Base-by-base conservation (phyloP, 495 filamentous ascomycete genomes). In the Lophium mytilinum region DNA sequence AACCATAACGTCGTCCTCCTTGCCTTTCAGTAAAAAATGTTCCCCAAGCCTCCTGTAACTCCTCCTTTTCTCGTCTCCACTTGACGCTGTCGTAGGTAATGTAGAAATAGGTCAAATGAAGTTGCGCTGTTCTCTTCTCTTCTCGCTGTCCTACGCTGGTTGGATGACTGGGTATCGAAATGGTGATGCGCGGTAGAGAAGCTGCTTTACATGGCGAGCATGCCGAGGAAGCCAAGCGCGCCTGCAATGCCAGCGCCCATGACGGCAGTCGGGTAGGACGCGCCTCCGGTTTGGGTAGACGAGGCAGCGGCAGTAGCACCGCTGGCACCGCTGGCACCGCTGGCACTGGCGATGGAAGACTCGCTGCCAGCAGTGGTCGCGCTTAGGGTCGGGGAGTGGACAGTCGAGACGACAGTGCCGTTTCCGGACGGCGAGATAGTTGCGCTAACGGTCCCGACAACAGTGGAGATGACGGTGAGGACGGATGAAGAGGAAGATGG, bases 141-240 rank as follows among this genome's bases (percentile, higher is more conserved):
- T 30, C 24, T 6, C 24, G 24, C 24, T 30, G 3, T 30, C 24
- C 24, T 30, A 30, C 24, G 24, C 24, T 30, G 24, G 24, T 30
- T 30, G 24, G 24, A 30, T 30, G 24, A 30, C 24, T 30, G 24
- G 24, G 24, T 30, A 30, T 30, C 24, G 24, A 30, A 30, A 30
- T 30, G 2, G 24, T 30, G 24, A 30, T 30, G 24, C 24, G 24
- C 24, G 24, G 24, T 6, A 6, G 24, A 30, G 24, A 3, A 30
- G 24, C 6, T 30, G 6, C 30, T 55, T 62, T 73, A 73, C 55
- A 73, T 50, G 17, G 68, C 69, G 39, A 73, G 58, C 55, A 73
- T 66, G 53, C 70, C 71, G 39, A 72, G 45, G 15, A 73, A 21
- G 47, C 70, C 71, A 39, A 73, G 17, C n/a, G 58, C 64, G 50